A percentile compares a stretch with the other conserved stretches of the same genome.
Evolutionary conservation across 768 basidiomycete species (phyloP).

Genomic region (Ramaria sp.): DNA sequence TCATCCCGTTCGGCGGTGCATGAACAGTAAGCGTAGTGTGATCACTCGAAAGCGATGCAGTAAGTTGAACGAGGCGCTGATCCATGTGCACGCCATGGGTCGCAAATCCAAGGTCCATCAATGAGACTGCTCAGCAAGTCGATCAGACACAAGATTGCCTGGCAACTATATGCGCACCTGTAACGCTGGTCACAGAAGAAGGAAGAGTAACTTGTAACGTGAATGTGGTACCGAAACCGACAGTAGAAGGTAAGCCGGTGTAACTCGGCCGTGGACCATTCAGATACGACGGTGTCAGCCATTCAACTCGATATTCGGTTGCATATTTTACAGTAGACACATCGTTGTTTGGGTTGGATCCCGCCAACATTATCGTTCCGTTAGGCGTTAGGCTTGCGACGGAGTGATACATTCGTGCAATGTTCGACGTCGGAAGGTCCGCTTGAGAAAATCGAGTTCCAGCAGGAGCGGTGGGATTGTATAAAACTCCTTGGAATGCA

Average conservation of each 20-base stretch:
- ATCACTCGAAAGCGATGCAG: constrained; percentile 21
- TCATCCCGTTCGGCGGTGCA: constrained; percentile 3
- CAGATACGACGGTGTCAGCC: constrained; percentile 34
- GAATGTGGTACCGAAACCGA: constrained; percentile 4
- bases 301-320: constrained; percentile 28
- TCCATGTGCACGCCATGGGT: constrained; percentile 14
- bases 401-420: constrained; percentile 32
- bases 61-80: constrained; percentile 16
- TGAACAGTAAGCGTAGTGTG: constrained; percentile 25
- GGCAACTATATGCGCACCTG: neutral
- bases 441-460: constrained; percentile 26
- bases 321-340: constrained; percentile 10
- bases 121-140: constrained; percentile 3
- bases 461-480: constrained; percentile 21
- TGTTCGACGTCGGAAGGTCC: constrained; percentile 20
- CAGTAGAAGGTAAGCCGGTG: constrained; percentile 19
- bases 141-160: neutral
- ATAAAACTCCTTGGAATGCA: constrained; percentile 17
- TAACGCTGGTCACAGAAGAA: neutral
- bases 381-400: constrained; percentile 22
- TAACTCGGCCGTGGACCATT: constrained; percentile 25
- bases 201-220: constrained; percentile 4
- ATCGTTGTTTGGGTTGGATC: constrained; percentile 35
- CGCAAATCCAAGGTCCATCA: constrained; percentile 15
- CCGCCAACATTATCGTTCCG: constrained; percentile 28